Base-by-base conservation (phyloP, 2,329 filamentous ascomycete genomes). In the Diatrype stigma region DNA sequence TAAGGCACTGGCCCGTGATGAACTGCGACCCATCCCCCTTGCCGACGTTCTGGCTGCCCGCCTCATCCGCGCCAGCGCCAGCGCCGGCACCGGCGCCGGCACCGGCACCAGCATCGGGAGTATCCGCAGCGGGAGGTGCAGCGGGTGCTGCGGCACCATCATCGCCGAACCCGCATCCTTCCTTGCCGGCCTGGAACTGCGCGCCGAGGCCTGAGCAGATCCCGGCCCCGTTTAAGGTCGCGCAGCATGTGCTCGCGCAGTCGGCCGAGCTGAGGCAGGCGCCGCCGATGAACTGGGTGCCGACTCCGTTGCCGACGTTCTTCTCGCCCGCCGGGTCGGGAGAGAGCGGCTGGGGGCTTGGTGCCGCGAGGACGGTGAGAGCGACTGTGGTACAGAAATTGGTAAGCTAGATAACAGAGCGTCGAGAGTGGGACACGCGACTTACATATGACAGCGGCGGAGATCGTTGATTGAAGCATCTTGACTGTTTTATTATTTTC, bases 201-300 rank as follows among this genome's bases (percentile, higher is more conserved):
- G 61, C 62, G 28, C 52, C 56, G 23, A 60, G 30, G 11, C 61
- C 62, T 8, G 62, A 64, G 58, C 62, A 64, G 10, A 64, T 28
- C 3, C 60, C 62, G 46, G 56, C 53, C 40, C 56, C 56, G 11
- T 55, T 55, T n/a, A 62, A 50, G n/a, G 48, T 56, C 5, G 64
- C 64, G 54, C 64, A 66, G 57, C 64, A 67, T 0, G 57, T 52
- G 2, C 58, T 63, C 1, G 54, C 61, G 59, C 64, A 67, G 59
- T 67, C 63, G 21, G 51, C 52, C 7, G 51, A 54, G 54, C 51
- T 61, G 5, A 58, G 38, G 51, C 63, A 66, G 7, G 61, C 48
- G 4, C 61, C 63, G 42, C 60, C 60, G 52, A 66, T 66, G 56
- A 66, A 66, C 45, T 64, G 62, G 19, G 7, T 23, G 46, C 56